Base-by-base conservation (phyloP, 306 rosid species). In the Nissolia schottii region DNA sequence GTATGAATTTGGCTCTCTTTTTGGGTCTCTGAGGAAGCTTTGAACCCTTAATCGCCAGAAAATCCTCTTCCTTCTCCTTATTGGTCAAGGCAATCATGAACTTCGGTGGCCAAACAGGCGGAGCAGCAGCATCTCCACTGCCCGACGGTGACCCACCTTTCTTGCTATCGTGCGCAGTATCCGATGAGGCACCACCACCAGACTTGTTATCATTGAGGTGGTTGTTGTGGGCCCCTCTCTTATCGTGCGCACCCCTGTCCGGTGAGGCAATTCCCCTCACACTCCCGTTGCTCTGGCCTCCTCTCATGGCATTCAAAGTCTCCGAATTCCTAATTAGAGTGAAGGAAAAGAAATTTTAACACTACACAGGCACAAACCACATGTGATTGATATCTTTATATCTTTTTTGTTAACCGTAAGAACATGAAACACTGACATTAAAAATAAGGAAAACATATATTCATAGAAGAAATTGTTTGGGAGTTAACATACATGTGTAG, bases 31-130 rank as follows among this genome's bases (percentile, higher is more conserved):
- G 96, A 6, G 98, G 97, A 19, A 94, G 82, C 62, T 94, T 94
- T 5, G 98, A 87, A 7, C 96, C 98, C 57, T 94, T 94, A 29
- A 94, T 86, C 22, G 96, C 90, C 59, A 91, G 79, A 80, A 94
- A 94, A 86, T 94, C 98, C 69, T 94, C 96, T 49, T 94, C 98
- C 57, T 94, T 94, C 87, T 91, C 98, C 68, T 94, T 94, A 71
- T 89, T 89, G 11, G 97, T 93, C 79, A 93, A 79, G 69, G 88
- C 92, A 83, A 91, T 91, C 81, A 87, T 88, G 84, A 94, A 94
- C 79, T 91, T 94, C 0, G 98, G 97, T 11, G 91, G 97, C 97
- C 97, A 93, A 3, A 89, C 87, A 1, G 83, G 73, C 37, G 83
- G 83, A 20, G 83, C 87, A 3, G n/a, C n/a, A n/a, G 81, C 93